Evolutionary conservation across 2,329 filamentous ascomycete genomes (phyloP), one percentile per base, ranked within the genome.

Genomic region (Colletotrichum phormii): DNA sequence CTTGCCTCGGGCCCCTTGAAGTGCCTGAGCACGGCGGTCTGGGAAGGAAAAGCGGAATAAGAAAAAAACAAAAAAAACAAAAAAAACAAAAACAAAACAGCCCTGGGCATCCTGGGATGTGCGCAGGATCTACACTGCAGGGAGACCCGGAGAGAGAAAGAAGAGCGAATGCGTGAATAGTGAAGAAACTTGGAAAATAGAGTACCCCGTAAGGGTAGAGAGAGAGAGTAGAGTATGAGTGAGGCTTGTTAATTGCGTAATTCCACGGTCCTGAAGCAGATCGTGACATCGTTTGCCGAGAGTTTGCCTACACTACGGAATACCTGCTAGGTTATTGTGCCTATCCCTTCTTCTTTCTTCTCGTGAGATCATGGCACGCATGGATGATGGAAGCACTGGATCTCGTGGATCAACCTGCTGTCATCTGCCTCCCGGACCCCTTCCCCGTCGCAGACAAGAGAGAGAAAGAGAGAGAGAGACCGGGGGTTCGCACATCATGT

Each of bases 111-210:
- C 35, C 35, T 42, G 35, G 13, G 35, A 42, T 15, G 11, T 42
- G 22, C 12, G 60, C 29, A 63, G 51, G 42, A 63, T 63, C 60
- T 29, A 63, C 42, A 24, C 22, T 11, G 37, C 37, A 61, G 59
- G 37, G 37, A 35, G 29, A n/a, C 26, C 18, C 8, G 42, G 24
- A 42, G 35, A 42, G 60, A 35, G 18, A 13, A 37, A 33, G 59
- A 9, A 9, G 31, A 22, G 26, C 29, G 15, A 42, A 51, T 24
- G 18, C 4, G 11, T 4, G 22, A 33, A 13, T 12, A 26, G 42
- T 2, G 26, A 24, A 12, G 13, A 42, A 42, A 5, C 13, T 42
- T 15, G 35, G 13, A 37, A 37, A 42, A 42, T 42, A 42, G 35
- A 42, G 35, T 42, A 42, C 26, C n/a, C n/a, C n/a, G n/a, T n/a